phyloP scores from a whole-genome alignment of 306 rosid genomes.

The Nissolia schottii region DNA sequence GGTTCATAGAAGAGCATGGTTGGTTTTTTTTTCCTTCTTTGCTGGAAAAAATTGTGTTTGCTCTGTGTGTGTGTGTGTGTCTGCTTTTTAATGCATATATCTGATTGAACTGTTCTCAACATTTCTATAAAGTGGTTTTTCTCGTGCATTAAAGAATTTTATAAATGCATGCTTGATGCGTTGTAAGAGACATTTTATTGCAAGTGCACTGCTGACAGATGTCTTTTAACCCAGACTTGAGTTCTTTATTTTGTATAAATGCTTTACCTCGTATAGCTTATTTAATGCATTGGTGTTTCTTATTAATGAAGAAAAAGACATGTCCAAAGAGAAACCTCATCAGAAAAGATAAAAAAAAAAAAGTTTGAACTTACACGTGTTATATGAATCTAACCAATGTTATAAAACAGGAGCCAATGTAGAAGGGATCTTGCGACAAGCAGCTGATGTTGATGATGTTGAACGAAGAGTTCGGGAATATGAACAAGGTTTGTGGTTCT shows the following conservation, averaged over 20 bases:
- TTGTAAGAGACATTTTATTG: background rate
- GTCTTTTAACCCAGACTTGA: background rate
- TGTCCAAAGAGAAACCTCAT: background rate
- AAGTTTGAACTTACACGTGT: background rate
- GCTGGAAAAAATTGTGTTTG: background rate
- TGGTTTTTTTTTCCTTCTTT: slow-evolving; percentile 16
- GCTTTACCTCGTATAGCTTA: background rate
- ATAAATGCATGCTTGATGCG: background rate
- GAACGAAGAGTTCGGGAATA: slow-evolving; percentile 80
- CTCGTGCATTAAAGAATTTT: background rate
- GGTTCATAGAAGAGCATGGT: slow-evolving; percentile 81
- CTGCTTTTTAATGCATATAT: background rate
- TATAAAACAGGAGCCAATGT: slow-evolving; percentile 61
- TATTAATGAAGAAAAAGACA: background rate
- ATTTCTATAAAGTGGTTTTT: background rate
- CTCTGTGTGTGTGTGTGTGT: background rate
- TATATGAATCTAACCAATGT: slow-evolving; percentile 24
- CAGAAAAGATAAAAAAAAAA: background rate
- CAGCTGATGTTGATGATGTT: slow-evolving; percentile 97
- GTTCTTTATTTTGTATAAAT: slow-evolving; percentile 1
- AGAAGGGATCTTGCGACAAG: slow-evolving; percentile 97
- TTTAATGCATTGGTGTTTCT: slow-evolving; percentile 1
- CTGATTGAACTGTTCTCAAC: background rate
- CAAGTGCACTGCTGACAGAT: background rate
- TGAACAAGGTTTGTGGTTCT: slow-evolving; percentile 67